phyloP scores from a whole-genome alignment of 1,284 basidiomycete genomes.

The Cystobasidium slooffiae region DNA sequence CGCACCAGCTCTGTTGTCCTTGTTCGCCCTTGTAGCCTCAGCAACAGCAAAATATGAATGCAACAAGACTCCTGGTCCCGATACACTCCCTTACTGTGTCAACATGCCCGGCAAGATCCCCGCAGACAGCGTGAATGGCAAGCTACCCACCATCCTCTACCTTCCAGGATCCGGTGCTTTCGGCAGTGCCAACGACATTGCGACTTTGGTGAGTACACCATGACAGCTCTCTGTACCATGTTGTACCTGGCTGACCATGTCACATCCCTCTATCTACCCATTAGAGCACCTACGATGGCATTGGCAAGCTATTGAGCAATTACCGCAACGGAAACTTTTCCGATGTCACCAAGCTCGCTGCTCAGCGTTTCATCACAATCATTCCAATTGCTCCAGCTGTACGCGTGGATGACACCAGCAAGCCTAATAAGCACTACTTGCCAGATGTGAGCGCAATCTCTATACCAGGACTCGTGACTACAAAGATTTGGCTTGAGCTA shows the following conservation, averaged over 20 bases:
- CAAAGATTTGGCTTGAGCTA: too few relatives aligned
- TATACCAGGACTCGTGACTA: too few relatives aligned
- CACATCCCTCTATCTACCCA: too few relatives aligned
- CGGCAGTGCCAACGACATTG: constrained; percentile 1
- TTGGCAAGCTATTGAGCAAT: constrained; percentile 28
- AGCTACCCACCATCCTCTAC: neutral
- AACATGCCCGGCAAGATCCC: neutral
- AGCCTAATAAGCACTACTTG: neutral
- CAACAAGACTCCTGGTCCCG: too few relatives aligned
- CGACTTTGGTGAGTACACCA: constrained; percentile 1
- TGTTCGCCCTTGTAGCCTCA: too few relatives aligned
- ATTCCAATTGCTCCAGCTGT: constrained; percentile 5
- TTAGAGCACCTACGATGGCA: constrained; percentile 34
- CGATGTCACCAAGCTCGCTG: constrained; percentile 11
- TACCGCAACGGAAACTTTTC: constrained; percentile 2
- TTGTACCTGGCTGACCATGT: neutral
- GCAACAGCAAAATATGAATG: too few relatives aligned
- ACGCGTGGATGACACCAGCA: too few relatives aligned
- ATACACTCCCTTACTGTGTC: neutral
- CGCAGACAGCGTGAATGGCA: neutral
- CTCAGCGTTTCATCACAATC: constrained; percentile 24
- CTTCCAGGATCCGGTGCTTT: constrained; percentile 1
- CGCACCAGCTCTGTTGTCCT: too few relatives aligned
- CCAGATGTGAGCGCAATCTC: constrained; percentile 1
- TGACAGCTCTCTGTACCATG: too few relatives aligned